A percentile compares a stretch with the other conserved stretches of the same genome.
Conservation (phyloP, 2,329 filamentous ascomycete species). For the Mariannaea elegans region DNA sequence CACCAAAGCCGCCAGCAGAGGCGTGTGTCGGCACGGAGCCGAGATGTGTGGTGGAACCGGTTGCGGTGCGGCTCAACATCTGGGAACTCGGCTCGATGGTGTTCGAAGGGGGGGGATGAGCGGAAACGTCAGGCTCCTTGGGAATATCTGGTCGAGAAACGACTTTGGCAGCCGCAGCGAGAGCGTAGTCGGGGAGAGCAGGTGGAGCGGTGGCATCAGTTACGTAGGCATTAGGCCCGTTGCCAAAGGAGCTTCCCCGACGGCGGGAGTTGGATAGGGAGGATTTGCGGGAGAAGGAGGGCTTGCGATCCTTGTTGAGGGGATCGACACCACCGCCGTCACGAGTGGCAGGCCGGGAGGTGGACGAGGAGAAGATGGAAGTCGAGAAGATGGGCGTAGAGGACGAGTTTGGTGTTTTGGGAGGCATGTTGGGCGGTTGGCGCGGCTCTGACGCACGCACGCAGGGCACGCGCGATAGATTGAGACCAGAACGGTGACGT, state of each 20-base stretch:
- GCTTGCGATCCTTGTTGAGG: constrained; percentile 56
- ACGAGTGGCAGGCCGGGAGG: constrained; percentile 48
- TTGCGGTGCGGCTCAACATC: constrained; percentile 55
- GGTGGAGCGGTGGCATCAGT: constrained; percentile 60
- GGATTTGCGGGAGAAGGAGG: constrained; percentile 63
- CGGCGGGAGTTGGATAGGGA: constrained; percentile 60
- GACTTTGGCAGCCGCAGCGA: constrained; percentile 58
- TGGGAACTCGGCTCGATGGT: constrained; percentile 50
- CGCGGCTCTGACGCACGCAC: constrained; percentile 12
- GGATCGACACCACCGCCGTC: constrained; percentile 46
- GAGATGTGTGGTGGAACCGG: constrained; percentile 45
- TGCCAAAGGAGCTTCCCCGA: constrained; percentile 51
- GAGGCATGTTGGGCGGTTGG: constrained; percentile 28
- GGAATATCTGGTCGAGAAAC: constrained; percentile 35
- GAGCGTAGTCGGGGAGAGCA: constrained; percentile 63
- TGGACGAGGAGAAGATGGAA: constrained; percentile 47
- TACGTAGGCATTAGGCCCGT: constrained; percentile 47
- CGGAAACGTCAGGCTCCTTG: constrained; percentile 20
- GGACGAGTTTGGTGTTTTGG: constrained; percentile 38
- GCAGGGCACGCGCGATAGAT: constrained; percentile 8
- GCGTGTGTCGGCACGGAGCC: constrained; percentile 19
- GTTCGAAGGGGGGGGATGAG: constrained; percentile 32
- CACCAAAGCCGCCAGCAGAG: constrained; percentile 20
- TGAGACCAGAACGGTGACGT: neutral
- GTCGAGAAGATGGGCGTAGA: constrained; percentile 48